Evolutionary conservation across 2,329 filamentous ascomycete species (phyloP).

Genomic region (Alternaria rosae): DNA sequence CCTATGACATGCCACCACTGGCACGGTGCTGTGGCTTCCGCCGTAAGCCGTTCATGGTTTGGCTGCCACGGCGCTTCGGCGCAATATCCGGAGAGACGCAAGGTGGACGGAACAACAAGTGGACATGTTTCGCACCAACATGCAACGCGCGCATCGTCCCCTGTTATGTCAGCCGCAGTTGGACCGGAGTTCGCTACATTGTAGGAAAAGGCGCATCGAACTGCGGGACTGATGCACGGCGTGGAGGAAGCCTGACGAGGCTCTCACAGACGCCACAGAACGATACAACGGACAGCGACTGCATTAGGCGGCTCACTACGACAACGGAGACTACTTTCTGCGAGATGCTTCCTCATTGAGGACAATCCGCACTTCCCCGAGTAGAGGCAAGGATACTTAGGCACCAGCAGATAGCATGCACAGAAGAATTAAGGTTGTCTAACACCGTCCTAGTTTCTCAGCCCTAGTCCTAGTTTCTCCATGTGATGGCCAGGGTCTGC

Average conservation of each 20-base stretch:
- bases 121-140: constrained; percentile 11
- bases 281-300: constrained; percentile 1
- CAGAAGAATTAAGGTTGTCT: constrained; percentile 12
- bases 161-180: constrained; percentile 25
- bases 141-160: constrained; percentile 10
- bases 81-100: constrained; percentile 19
- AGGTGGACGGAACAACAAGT: constrained; percentile 18
- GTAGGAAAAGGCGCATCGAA: constrained; percentile 7
- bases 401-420: constrained; percentile 8
- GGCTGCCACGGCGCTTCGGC: constrained; percentile 17
- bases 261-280: constrained; percentile 4
- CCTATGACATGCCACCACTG: constrained; percentile 13
- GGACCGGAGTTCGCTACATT: constrained; percentile 13
- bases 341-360: not conserved
- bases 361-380: not conserved
- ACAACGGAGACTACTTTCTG: not conserved
- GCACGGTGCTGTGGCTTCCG: constrained; percentile 7
- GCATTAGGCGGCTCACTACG: constrained; percentile 2
- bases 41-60: constrained; percentile 14
- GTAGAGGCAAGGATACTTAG: constrained; percentile 8
- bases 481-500: constrained; percentile 14
- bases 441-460: constrained; percentile 7
- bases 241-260: constrained; percentile 11
- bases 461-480: constrained; percentile 10
- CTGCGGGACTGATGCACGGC: constrained; percentile 8